These are phyloP conservation scores for Xylariaceae sp. DNA, from an alignment of 2,329 filamentous ascomycete genomes.

Conservation along the genomic window DNA sequence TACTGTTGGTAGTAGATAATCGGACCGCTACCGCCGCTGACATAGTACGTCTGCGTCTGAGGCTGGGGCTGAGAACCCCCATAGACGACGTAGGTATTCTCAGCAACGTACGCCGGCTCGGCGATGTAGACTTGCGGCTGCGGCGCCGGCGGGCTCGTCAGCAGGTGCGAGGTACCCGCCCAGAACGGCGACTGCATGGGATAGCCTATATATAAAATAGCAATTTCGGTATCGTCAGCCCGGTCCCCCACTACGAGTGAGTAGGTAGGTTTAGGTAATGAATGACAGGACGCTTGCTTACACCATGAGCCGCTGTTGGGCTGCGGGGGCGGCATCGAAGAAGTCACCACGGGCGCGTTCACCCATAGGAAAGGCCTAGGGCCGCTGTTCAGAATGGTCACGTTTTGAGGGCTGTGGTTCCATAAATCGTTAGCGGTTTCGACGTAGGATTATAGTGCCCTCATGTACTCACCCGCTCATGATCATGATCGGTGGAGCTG, in stretches of 20 bases:
- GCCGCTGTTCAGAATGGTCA: not conserved
- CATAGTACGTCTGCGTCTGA: not conserved
- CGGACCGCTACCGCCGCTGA: not conserved
- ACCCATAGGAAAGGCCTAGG: conserved; percentile 20
- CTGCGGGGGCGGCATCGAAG: conserved; percentile 12
- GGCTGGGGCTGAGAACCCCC: not conserved
- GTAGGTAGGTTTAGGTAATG: no score
- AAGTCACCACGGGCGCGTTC: conserved; percentile 21
- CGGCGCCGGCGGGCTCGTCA: conserved; percentile 9
- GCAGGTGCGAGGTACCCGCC: not conserved
- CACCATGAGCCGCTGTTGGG: conserved; percentile 18
- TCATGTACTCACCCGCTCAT: conserved; percentile 10
- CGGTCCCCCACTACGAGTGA: no score
- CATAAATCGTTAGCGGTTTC: not conserved
- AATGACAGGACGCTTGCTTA: conserved; percentile 12
- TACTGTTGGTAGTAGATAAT: no score
- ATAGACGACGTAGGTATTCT: not conserved
- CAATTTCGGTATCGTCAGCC: no score
- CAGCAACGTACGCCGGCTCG: conserved; percentile 8
- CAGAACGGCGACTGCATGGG: conserved; percentile 20
- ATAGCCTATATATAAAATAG: conserved; percentile 11
- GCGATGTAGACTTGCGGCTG: conserved; percentile 9
- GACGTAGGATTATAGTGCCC: not conserved
- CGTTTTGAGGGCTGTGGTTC: conserved; percentile 1
- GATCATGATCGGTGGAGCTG: conserved; percentile 1